Evolutionary conservation across 2,329 filamentous ascomycete genomes (phyloP), one percentile per base, ranked within the genome.

Genomic region (Hypoxylon sp.): DNA sequence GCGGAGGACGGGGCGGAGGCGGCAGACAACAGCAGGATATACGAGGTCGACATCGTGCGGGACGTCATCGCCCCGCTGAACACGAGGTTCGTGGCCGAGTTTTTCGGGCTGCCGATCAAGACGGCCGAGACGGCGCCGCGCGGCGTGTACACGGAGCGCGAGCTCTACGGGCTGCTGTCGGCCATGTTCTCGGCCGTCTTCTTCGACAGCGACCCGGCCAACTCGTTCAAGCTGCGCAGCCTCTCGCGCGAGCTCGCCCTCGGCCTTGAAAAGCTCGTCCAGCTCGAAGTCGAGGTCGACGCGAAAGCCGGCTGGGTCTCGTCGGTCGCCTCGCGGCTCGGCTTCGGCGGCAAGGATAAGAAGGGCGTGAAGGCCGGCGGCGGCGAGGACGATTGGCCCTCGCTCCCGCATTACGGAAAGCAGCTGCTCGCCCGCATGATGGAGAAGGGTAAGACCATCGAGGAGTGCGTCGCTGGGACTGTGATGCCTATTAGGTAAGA

Each of bases 171-270:
- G 70, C 76, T 84, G 7, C 77, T 88, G 15, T 78, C 83, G 0
- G 78, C 84, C 10, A 77, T 87, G 48, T 88, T 83, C 73, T 80
- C 79, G 45, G 74, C 78, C 66, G 78, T 86, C 57, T 83, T 85
- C 77, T 80, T 83, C 70, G 78, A 85, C 67, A 70, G 80, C 13
- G 82, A 89, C 68, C 75, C 80, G 20, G 79, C 78, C 57, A 87
- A 83, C 68, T 83, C 78, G 5, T 87, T 82, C 72, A 79, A 80
- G 40, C 74, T 86, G 55, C 81, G 76, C 58, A 77, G 77, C 48
- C 79, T 78, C n/a, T 80, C 78, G 13, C 74, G 75, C 45, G 76
- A 80, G 23, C 72, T 87, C 11, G 75, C 79, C 0, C 73, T 80
- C 53, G 78, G 81, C 56, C 72, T 88, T 1, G 83, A 83, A 3